Conservation (phyloP, 768 basidiomycete species). For the Russula earlei region DNA sequence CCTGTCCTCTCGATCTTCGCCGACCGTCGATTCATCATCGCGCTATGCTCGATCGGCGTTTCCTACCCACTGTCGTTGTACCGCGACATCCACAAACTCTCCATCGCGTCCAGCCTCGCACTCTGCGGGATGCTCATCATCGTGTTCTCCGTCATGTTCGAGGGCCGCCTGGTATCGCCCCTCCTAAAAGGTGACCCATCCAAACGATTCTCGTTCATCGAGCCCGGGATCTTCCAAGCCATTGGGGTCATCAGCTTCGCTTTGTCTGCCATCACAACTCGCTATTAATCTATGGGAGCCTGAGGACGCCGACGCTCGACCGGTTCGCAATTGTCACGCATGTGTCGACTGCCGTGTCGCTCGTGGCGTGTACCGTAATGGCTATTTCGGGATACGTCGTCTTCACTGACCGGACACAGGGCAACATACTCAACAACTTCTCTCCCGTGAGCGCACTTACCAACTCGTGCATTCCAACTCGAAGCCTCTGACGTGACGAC, state of each 20-base stretch:
- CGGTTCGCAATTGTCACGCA: constrained; percentile 90
- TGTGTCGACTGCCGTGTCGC: constrained; percentile 74
- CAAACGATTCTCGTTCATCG: constrained; percentile 64
- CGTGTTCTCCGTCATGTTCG: constrained; percentile 72
- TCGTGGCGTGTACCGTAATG: constrained; percentile 77
- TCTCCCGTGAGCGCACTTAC: constrained; percentile 41
- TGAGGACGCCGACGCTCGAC: constrained; percentile 89
- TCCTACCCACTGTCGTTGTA: constrained; percentile 94
- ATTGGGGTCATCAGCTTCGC: constrained; percentile 97
- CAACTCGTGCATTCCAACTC: neutral
- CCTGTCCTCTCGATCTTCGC: constrained; percentile 71
- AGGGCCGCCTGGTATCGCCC: constrained; percentile 65
- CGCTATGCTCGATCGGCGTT: constrained; percentile 75
- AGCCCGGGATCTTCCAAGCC: constrained; percentile 82
- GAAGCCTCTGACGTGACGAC: neutral
- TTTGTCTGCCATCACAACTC: constrained; percentile 99
- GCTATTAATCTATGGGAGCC: constrained; percentile 87
- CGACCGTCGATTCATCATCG: constrained; percentile 84
- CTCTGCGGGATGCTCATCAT: constrained; percentile 92
- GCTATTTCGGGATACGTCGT: constrained; percentile 80
- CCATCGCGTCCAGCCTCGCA: constrained; percentile 86
- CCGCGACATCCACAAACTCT: constrained; percentile 95
- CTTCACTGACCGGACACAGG: constrained; percentile 85
- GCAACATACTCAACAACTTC: constrained; percentile 98
- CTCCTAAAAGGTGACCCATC: constrained; percentile 71